Conservation (phyloP, 1,139 yeast species). For the Lodderomyces beijingensis region DNA sequence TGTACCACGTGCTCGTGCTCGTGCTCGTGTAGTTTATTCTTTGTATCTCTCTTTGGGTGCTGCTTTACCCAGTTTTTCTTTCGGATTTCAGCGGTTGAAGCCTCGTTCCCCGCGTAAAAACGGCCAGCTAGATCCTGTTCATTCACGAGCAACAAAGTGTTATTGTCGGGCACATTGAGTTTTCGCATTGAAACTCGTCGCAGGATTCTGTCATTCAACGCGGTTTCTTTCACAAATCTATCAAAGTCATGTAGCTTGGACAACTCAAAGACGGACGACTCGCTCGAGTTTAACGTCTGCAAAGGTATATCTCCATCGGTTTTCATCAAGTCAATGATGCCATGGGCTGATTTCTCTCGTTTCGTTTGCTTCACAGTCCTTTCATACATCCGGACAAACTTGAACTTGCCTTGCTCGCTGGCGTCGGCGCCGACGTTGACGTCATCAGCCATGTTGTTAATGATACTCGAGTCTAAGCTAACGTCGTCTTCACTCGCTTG, state of each 20-base stretch:
- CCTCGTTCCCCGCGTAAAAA: conserved; percentile 23
- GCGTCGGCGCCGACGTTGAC: conserved; percentile 15
- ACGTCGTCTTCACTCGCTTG: conserved; percentile 6
- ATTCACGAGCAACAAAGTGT: conserved; percentile 26
- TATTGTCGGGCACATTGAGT: conserved; percentile 8
- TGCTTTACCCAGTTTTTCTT: conserved; percentile 8
- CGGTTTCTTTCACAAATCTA: conserved; percentile 33
- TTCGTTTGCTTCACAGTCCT: conserved; percentile 15
- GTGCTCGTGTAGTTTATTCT: neutral
- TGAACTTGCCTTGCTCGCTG: conserved; percentile 23
- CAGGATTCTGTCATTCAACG: conserved; percentile 31
- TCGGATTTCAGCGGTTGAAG: conserved; percentile 1
- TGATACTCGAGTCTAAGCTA: conserved; percentile 26
- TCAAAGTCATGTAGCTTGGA: conserved; percentile 35
- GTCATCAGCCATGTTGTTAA: no score
- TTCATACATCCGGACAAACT: conserved; percentile 26
- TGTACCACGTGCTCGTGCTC: conserved; percentile 5
- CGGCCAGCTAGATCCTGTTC: conserved; percentile 27
- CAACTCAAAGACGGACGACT: conserved; percentile 31
- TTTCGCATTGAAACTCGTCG: conserved; percentile 15
- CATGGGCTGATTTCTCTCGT: conserved; percentile 11
- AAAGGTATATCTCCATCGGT: conserved; percentile 23
- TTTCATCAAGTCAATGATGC: conserved; percentile 14
- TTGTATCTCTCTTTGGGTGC: conserved; percentile 10
- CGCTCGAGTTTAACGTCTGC: conserved; percentile 17